phyloP scores from a whole-genome alignment of 768 basidiomycete genomes.

The Boletus subparvulus region DNA sequence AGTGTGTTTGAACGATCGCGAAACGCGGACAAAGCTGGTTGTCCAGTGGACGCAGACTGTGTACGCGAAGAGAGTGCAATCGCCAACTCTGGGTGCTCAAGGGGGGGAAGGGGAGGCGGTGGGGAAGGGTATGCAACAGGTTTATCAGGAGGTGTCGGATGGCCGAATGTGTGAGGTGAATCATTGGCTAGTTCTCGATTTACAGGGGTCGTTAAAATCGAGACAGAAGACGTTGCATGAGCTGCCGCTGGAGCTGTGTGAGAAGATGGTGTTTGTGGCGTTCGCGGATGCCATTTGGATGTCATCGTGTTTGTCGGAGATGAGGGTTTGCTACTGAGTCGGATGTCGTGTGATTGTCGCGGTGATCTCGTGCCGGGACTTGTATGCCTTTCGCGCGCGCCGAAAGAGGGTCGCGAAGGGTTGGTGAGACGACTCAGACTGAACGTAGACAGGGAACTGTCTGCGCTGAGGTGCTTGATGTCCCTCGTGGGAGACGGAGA shows the following conservation, averaged over 20 bases:
- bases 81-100: slow-evolving; percentile 41
- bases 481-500: slow-evolving; percentile 23
- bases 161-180: slow-evolving; percentile 44
- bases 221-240: slow-evolving; percentile 10
- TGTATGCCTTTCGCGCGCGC: slow-evolving; percentile 6
- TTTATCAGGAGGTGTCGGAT: slow-evolving; percentile 34
- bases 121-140: slow-evolving; percentile 33
- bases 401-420: slow-evolving; percentile 3
- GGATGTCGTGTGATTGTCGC: slow-evolving; percentile 19
- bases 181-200: slow-evolving; percentile 24
- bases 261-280: slow-evolving; percentile 26
- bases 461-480: slow-evolving; percentile 11
- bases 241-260: slow-evolving; percentile 16
- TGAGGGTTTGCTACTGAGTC: slow-evolving; percentile 25
- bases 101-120: slow-evolving; percentile 55
- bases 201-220: slow-evolving; percentile 29
- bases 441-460: slow-evolving; percentile 20
- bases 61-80: slow-evolving; percentile 21
- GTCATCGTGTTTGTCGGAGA: slow-evolving; percentile 32
- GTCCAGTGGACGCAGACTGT: slow-evolving; percentile 10
- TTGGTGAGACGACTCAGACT: slow-evolving; percentile 21
- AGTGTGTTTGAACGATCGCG: slow-evolving; percentile 27
- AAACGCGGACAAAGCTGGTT: slow-evolving; percentile 5
- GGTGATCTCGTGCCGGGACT: slow-evolving; percentile 17
- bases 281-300: slow-evolving; percentile 26